Conservation (phyloP, 768 basidiomycete genomes). For the Mycena alexandri region DNA sequence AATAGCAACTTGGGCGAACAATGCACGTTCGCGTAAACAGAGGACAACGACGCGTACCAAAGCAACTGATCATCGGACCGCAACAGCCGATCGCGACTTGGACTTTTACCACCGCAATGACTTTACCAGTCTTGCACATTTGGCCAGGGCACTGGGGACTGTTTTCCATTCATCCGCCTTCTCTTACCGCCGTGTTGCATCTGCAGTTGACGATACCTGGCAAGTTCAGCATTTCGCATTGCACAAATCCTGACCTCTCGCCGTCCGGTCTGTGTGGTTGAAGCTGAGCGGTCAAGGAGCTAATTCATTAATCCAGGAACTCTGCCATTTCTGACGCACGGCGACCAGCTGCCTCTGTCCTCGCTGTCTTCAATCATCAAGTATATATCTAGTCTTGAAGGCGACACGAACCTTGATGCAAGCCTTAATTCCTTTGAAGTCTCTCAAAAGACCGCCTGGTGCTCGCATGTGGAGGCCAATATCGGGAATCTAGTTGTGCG, state of each 20-base stretch:
- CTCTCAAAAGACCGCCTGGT: slow-evolving; percentile 71
- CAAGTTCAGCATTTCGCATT: slow-evolving; percentile 72
- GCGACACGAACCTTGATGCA: slow-evolving; percentile 60
- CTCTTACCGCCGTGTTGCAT: slow-evolving; percentile 74
- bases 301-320: slow-evolving; percentile 61
- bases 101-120: background rate
- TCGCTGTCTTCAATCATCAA: slow-evolving; percentile 73
- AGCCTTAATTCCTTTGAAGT: slow-evolving; percentile 60
- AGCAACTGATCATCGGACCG: background rate
- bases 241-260: slow-evolving; percentile 77
- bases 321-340: slow-evolving; percentile 78
- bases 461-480: slow-evolving; percentile 72
- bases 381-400: slow-evolving; percentile 63
- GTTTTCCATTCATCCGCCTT: slow-evolving; percentile 75
- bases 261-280: slow-evolving; percentile 67
- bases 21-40: slow-evolving; percentile 2
- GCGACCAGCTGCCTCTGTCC: slow-evolving; percentile 57
- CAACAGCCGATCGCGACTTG: too few relatives aligned
- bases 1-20: slow-evolving; percentile 5
- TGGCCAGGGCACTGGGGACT: slow-evolving; percentile 79
- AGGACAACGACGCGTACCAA: background rate
- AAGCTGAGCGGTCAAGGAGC: background rate
- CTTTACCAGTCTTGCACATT: slow-evolving; percentile 61
- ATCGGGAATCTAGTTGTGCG: slow-evolving; percentile 81
- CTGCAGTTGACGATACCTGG: slow-evolving; percentile 79